Evolutionary conservation across 495 filamentous ascomycete species (phyloP), one percentile per base, ranked within the genome.

Genomic region (Mytilinidion resinicola): DNA sequence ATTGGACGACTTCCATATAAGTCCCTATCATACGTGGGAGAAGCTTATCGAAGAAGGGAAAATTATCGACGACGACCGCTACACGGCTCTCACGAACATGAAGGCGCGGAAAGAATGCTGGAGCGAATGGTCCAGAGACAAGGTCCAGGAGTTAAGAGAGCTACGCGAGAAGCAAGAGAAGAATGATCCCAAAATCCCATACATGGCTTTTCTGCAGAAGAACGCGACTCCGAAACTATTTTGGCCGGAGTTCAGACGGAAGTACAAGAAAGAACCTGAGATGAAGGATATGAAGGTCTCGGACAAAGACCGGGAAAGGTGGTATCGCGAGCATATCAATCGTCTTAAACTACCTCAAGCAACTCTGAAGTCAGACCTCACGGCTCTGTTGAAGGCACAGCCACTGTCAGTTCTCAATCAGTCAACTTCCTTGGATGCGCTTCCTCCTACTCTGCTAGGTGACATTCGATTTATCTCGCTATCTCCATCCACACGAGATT

Each of bases 181-280:
- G 74, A 81, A 83, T 53, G 90, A 98, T 62, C 95, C 93, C 8
- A 77, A 81, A 20, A 89, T 96, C 57, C 82, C 87, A 25, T 98
- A 91, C 69, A 72, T 96, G 58, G 82, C 80, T 0, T 90, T 98
- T 61, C 75, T 98, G 19, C 82, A 91, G 56, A 82, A 86, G 59
- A 76, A 86, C 55, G 90, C 90, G 0, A 92, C 85, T 0, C 85
- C 88, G 1, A 96, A 96, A 73, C 75, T 97, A 10, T 98, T 95
- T 72, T 98, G 93, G 93, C 84, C 88, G 0, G 93, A 98, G 68
- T 98, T 98, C 70, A 89, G 89, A 61, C 80, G 92, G 34, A 97
- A 96, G 66, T 93, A 85, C 64, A 86, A 85, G 58, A 90, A 86
- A 59, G 90, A 92, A 55, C 68, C 80, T 0, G 82, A 83, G 52